Base-by-base conservation (phyloP, 2,329 filamentous ascomycete genomes). In the Exophiala mesophila region DNA sequence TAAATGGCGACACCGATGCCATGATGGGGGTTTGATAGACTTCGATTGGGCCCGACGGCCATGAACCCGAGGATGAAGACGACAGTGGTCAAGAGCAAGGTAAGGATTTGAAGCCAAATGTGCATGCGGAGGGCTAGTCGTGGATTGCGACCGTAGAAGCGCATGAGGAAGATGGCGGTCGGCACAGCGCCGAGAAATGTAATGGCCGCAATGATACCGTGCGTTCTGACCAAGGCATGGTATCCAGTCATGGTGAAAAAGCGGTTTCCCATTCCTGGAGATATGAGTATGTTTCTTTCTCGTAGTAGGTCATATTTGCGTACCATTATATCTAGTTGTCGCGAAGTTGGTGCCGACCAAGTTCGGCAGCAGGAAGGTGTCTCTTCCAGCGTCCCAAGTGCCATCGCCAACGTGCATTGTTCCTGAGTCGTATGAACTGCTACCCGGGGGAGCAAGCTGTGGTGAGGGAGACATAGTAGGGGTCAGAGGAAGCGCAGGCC, bases 261-360 rank as follows among this genome's bases (percentile, higher is more conserved):
- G 44, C 79, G 73, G 57, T 82, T 82, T 35, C 77, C 78, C 79
- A 83, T 83, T 50, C 79, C 77, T 80, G 36, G 19, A 7, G 7
- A n/a, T 9, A 30, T 34, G 17, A 33, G 45, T 19, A 21, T 36
- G 47, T 54, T 26, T 26, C 23, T 7, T 12, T 7, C 12, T 12
- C 23, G 23, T 6, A 26, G 23, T 7, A 32, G 57, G 51, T 46
- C 24, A 23, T 15, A 17, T 37, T 13, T 35, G 35, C 66, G 52
- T 57, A 80, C 77, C 79, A 68, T 83, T 83, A 63, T 82, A 81
- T 60, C 71, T 74, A 72, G 79, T 83, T 3, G 78, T 82, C 36
- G 72, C 77, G 59, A 82, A 80, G 57, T 83, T 82, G 26, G 81
- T 56, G 13, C 79, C 79, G 61, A 78, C 72, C 41, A 83, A 59